Evolutionary conservation across 2,329 filamentous ascomycete genomes (phyloP).

Genomic region (Daldinia sp.): DNA sequence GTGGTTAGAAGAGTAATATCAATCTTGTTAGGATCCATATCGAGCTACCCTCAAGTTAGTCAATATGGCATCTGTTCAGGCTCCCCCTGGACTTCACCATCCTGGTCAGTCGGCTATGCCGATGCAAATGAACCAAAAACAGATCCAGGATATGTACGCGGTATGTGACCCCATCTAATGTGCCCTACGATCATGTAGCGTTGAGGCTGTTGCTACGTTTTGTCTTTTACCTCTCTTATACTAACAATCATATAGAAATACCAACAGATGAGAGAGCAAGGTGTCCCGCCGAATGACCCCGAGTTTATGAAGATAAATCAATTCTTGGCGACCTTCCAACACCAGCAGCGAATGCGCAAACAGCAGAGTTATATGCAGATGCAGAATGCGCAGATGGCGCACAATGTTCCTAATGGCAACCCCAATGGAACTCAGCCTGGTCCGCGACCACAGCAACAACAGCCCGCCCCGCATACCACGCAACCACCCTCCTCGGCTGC

Average conservation of each 20-base stretch:
- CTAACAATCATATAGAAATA: constrained; percentile 75
- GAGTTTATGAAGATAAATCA: constrained; percentile 87
- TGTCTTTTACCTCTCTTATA: constrained; percentile 10
- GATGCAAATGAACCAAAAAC: constrained; percentile 77
- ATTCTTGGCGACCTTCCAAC: constrained; percentile 78
- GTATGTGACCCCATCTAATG: constrained; percentile 55
- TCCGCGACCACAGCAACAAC: constrained; percentile 58
- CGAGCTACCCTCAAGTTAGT: constrained; percentile 31
- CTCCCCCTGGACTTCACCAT: constrained; percentile 75
- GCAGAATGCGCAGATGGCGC: constrained; percentile 60
- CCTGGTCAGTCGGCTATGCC: constrained; percentile 70
- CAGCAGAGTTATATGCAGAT: constrained; percentile 67
- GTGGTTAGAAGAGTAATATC: constrained; percentile 40
- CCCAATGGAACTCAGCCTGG: constrained; percentile 63
- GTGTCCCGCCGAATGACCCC: constrained; percentile 83
- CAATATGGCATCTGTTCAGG: constrained; percentile 85
- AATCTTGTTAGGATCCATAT: constrained; percentile 40
- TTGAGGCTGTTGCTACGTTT: background rate
- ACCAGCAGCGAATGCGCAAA: constrained; percentile 70
- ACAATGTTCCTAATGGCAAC: constrained; percentile 67
- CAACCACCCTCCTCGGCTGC: constrained; percentile 54
- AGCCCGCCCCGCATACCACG: constrained; percentile 50
- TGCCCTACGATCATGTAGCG: background rate
- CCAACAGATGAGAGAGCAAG: constrained; percentile 87
- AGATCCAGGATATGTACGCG: constrained; percentile 79